phyloP scores from a whole-genome alignment of 148 eudicot species.

The Gaultheria prostrata region DNA sequence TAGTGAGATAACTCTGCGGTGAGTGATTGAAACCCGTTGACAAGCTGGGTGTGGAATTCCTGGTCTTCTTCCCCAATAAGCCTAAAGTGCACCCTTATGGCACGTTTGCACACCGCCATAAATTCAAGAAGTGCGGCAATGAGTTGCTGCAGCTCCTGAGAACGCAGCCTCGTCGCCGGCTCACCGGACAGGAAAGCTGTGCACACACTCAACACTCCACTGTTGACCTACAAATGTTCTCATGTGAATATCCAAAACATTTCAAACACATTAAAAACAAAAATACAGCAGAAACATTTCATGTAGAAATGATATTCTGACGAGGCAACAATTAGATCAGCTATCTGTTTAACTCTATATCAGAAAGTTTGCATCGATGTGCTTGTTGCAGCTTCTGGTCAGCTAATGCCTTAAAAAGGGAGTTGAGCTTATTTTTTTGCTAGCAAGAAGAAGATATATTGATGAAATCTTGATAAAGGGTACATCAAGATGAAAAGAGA shows the following conservation, averaged over 20 bases:
- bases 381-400: not conserved
- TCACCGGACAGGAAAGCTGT: conserved; percentile 97
- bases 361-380: not conserved
- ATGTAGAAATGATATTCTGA: not conserved
- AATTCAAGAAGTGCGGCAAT: conserved; percentile 98
- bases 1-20: conserved; percentile 98
- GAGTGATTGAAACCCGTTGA: conserved; percentile 95
- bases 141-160: conserved; percentile 96
- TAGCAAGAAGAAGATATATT: no score
- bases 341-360: not conserved
- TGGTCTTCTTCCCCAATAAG: conserved; percentile 98
- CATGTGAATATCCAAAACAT: not conserved
- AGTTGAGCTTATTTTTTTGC: not conserved
- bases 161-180: conserved; percentile 94
- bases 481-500: no score
- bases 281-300: not conserved
- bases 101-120: conserved; percentile 99
- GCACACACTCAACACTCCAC: conserved; percentile 97
- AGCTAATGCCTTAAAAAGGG: not conserved
- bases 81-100: conserved; percentile 93
- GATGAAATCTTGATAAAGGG: no score
- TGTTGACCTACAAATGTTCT: conserved; percentile 67
- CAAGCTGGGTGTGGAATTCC: conserved; percentile 96
- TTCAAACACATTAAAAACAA: not conserved
- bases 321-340: not conserved